Conservation (phyloP, 176 grass and related monocot genomes). For the Neostapfia colusana region DNA sequence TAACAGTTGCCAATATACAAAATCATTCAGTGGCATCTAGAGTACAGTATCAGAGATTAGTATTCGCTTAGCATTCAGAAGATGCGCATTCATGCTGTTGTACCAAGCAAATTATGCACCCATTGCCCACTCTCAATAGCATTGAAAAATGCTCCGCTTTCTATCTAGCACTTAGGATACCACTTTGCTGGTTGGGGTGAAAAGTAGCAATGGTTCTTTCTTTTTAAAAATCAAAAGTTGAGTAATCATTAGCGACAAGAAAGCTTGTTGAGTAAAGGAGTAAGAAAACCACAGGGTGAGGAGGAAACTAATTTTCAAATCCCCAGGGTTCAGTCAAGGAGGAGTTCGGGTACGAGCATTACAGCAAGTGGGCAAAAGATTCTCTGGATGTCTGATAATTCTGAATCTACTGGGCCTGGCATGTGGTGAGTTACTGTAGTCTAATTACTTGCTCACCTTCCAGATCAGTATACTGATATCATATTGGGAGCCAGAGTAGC, state of each 20-base stretch:
- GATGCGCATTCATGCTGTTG: constrained; percentile 14
- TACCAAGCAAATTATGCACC: constrained; percentile 33
- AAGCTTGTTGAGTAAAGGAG: constrained; percentile 30
- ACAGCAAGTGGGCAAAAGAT: constrained; percentile 45
- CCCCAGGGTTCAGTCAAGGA: constrained; percentile 37
- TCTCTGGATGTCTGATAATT: constrained; percentile 39
- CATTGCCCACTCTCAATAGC: constrained; percentile 44
- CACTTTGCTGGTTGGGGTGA: constrained; percentile 39
- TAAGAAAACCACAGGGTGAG: constrained; percentile 25
- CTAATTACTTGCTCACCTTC: constrained; percentile 65
- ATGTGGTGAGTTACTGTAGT: constrained; percentile 28
- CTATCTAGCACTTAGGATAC: constrained; percentile 5
- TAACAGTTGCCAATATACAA: background rate
- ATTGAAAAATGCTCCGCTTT: constrained; percentile 35
- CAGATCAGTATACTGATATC: constrained; percentile 93
- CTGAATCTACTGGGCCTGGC: constrained; percentile 27
- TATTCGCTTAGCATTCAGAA: background rate
- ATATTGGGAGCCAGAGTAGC: constrained; percentile 76
- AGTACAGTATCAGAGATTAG: background rate
- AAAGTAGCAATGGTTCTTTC: constrained; percentile 49
- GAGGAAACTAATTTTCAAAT: constrained; percentile 40
- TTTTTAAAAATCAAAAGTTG: constrained; percentile 39
- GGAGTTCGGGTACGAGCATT: constrained; percentile 41
- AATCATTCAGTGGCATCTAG: background rate
- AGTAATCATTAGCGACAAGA: constrained; percentile 52